Evolutionary conservation across 1,139 yeast species (phyloP).

Genomic region (Blastobotrys petasosporus): DNA sequence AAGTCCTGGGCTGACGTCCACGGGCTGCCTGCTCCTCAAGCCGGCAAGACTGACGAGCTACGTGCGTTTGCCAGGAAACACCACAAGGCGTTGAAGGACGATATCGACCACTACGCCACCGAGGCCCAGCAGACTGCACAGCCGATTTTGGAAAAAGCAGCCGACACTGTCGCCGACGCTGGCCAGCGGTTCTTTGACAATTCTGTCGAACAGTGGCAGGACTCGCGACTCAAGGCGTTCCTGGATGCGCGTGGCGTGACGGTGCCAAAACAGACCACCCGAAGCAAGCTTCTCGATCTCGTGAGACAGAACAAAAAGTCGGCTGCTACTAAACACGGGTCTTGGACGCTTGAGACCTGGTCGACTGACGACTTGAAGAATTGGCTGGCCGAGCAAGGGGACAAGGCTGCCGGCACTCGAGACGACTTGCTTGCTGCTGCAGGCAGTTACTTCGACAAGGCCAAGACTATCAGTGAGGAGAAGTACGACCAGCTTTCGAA

Average conservation of each 20-base stretch:
- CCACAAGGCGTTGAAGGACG: slow-evolving; percentile 24
- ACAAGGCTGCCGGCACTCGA: slow-evolving; percentile 34
- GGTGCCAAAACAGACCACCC: slow-evolving; percentile 43
- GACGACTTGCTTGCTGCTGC: slow-evolving; percentile 38
- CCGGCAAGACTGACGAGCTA: slow-evolving; percentile 35
- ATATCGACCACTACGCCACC: slow-evolving; percentile 18
- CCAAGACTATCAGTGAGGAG: slow-evolving; percentile 26
- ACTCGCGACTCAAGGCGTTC: slow-evolving; percentile 43
- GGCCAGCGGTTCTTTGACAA: slow-evolving; percentile 21
- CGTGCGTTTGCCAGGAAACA: slow-evolving; percentile 37
- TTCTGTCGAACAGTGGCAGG: slow-evolving; percentile 32
- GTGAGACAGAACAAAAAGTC: slow-evolving; percentile 43
- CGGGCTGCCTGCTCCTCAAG: slow-evolving; percentile 37
- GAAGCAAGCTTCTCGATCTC: slow-evolving; percentile 42
- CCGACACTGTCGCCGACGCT: slow-evolving; percentile 18
- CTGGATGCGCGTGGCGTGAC: slow-evolving; percentile 47
- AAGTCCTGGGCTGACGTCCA: slow-evolving; percentile 45
- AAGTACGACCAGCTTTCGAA: slow-evolving; percentile 20
- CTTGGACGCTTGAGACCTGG: slow-evolving; percentile 45
- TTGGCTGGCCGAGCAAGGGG: slow-evolving; percentile 38
- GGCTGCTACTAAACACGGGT: slow-evolving; percentile 35
- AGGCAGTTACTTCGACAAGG: slow-evolving; percentile 29
- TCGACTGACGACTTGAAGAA: slow-evolving; percentile 37
- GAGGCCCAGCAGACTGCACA: slow-evolving; percentile 22
- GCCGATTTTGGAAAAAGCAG: slow-evolving; percentile 22